These are phyloP conservation scores for Alternaria consortialis DNA, from an alignment of 2,329 filamentous ascomycete genomes.

Conservation along the genomic window DNA sequence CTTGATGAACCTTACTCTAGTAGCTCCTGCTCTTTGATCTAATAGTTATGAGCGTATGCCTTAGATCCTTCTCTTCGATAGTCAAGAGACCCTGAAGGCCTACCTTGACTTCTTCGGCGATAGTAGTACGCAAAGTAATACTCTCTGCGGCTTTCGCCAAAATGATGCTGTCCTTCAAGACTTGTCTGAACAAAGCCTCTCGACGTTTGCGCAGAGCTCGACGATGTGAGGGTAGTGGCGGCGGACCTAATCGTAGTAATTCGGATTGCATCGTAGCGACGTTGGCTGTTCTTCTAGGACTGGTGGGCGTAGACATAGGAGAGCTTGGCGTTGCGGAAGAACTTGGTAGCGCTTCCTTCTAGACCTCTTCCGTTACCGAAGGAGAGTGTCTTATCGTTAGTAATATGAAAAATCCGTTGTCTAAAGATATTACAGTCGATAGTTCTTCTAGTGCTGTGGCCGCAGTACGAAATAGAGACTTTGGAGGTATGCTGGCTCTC, in stretches of 20 bases:
- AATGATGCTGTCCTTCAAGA: conserved; percentile 1
- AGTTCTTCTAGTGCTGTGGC: not conserved
- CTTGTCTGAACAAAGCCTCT: not conserved
- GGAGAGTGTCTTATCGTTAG: not conserved
- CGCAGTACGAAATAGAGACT: not conserved
- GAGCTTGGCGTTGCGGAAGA: not conserved
- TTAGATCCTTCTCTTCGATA: not conserved
- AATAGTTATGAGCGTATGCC: not conserved
- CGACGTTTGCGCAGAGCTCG: not conserved
- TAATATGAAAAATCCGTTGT: too few relatives aligned
- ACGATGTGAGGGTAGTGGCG: not conserved
- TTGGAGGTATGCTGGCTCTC: not conserved
- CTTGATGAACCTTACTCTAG: not conserved
- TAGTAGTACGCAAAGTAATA: not conserved
- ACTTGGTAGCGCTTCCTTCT: not conserved
- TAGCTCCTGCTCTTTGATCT: not conserved
- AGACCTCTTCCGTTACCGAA: not conserved
- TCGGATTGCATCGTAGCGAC: conserved; percentile 1
- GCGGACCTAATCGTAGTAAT: not conserved
- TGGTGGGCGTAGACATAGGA: not conserved
- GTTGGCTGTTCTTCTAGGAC: not conserved
- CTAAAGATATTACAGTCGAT: not conserved
- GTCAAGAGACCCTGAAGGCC: not conserved
- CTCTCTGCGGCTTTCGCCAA: not conserved
- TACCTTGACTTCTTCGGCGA: not conserved